Evolutionary conservation across 139 green algal species (phyloP).

Genomic region (Closterium sp.): DNA sequence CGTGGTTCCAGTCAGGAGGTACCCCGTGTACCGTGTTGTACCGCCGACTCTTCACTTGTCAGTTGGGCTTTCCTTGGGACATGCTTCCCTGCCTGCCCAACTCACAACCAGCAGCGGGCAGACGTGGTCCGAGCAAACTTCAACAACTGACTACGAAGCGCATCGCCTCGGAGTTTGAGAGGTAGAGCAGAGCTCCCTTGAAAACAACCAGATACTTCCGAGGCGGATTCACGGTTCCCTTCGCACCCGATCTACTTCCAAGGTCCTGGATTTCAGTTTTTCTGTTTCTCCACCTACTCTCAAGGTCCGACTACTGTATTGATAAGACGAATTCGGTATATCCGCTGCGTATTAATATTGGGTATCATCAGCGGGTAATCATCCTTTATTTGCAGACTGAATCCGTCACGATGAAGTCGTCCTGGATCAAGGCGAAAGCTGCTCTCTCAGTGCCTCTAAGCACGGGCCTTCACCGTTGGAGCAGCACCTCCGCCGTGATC

Average conservation of each 20-base stretch:
- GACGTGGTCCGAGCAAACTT: no score
- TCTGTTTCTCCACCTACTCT: background rate
- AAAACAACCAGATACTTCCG: background rate
- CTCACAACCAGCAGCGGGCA: background rate
- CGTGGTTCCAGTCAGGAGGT: background rate
- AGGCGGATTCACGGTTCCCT: background rate
- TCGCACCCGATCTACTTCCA: background rate
- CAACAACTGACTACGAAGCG: no score
- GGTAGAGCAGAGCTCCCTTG: background rate
- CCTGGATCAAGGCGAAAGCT: background rate
- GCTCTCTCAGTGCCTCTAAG: background rate
- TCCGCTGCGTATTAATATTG: background rate
- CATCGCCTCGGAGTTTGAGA: no score
- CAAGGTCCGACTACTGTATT: background rate
- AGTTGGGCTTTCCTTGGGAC: background rate
- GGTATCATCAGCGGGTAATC: background rate
- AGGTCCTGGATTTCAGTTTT: background rate
- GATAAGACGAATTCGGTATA: background rate
- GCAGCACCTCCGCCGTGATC: background rate
- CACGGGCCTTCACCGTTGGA: background rate
- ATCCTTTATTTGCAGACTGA: background rate
- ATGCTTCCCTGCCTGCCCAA: background rate
- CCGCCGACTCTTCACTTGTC: background rate
- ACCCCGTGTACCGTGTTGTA: no score
- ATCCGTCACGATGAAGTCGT: background rate